A percentile compares a stretch with the other conserved stretches of the same genome.
phyloP scores from a whole-genome alignment of 1,284 basidiomycete genomes.

The Papiliotrema nemorosa region DNA sequence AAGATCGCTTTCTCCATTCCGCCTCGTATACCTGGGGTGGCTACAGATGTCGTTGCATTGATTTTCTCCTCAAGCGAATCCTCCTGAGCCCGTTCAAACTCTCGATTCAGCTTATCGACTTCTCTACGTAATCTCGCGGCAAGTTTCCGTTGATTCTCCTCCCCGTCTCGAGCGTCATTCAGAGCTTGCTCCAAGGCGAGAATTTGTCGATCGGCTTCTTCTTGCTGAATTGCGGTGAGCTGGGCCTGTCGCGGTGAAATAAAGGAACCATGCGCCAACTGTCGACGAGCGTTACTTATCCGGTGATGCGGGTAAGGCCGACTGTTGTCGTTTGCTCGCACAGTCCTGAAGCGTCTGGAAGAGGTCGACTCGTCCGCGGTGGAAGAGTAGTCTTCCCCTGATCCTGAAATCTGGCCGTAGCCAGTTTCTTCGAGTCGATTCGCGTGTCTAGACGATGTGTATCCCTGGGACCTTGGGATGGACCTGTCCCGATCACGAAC shows the following conservation, averaged over 20 bases:
- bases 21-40: background rate
- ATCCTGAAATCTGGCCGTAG: no score
- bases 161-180: conserved; percentile 34
- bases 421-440: no score
- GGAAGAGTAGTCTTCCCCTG: conserved; percentile 1
- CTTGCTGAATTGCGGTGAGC: conserved; percentile 13
- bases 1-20: background rate
- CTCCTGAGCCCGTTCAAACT: conserved; percentile 29
- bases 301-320: background rate
- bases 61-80: conserved; percentile 2
- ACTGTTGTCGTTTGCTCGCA: background rate
- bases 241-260: conserved; percentile 9
- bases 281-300: background rate
- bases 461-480: no score
- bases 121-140: conserved; percentile 34
- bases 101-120: conserved; percentile 30
- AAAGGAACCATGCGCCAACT: background rate
- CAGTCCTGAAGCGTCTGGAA: background rate
- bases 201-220: conserved; percentile 32
- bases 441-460: background rate
- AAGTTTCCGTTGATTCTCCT: conserved; percentile 35
- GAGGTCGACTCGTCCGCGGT: background rate
- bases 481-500: background rate
- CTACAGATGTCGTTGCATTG: background rate
- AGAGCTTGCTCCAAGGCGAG: conserved; percentile 31